Evolutionary conservation across 371 early-diverging fungal species (phyloP).

Genomic region (Rhizopus delemar): DNA sequence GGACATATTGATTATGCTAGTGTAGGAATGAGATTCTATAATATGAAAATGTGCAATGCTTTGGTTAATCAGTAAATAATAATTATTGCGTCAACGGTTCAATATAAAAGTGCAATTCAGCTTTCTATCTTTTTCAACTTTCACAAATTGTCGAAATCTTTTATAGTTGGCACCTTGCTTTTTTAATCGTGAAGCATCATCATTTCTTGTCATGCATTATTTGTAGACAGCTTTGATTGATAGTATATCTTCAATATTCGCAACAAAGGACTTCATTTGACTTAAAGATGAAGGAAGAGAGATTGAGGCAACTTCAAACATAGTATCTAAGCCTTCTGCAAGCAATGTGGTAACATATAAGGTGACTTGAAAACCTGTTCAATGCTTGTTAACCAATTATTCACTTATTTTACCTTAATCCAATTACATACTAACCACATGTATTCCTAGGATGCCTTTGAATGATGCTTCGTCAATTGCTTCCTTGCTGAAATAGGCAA

Average conservation of each 20-base stretch:
- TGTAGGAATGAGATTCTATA: too few species aligned
- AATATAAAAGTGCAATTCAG: not conserved
- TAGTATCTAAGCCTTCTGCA: not conserved
- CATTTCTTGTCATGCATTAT: not conserved
- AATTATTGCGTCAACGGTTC: not conserved
- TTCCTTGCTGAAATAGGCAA: not conserved
- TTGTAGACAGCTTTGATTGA: not conserved
- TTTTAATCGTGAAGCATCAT: not conserved
- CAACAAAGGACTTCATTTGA: not conserved
- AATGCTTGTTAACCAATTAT: not conserved
- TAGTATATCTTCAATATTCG: not conserved
- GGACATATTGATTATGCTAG: too few species aligned
- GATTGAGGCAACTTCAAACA: slow-evolving; percentile 3
- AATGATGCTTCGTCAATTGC: not conserved
- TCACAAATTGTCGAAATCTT: not conserved
- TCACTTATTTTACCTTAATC: not conserved
- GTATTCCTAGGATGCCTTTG: not conserved
- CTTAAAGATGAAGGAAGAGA: not conserved
- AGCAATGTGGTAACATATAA: slow-evolving; percentile 1
- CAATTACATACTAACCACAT: slow-evolving; percentile 4
- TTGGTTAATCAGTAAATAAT: not conserved
- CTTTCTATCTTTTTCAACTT: not conserved
- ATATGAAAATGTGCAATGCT: slow-evolving; percentile 1
- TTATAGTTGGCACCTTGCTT: not conserved
- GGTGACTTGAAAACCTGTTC: slow-evolving; percentile 1